phyloP scores from a whole-genome alignment of 192 early-diverging fungal genomes.

The Anaeromyces robustus region DNA sequence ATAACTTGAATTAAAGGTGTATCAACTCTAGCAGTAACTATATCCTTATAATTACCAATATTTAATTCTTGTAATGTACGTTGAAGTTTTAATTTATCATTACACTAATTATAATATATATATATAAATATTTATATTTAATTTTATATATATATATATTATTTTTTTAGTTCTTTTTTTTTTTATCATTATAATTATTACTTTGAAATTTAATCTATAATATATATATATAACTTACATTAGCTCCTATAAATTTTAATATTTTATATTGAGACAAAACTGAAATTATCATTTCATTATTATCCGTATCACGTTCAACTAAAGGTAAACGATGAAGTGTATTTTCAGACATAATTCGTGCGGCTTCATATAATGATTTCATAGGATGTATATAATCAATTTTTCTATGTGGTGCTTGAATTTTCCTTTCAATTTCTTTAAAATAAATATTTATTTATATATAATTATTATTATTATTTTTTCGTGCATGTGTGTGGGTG shows the following conservation, averaged over 20 bases:
- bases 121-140: no score
- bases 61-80: conserved; percentile 52
- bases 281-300: conserved; percentile 75
- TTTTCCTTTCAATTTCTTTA: conserved; percentile 42
- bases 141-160: no score
- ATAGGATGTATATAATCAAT: conserved; percentile 67
- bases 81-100: conserved; percentile 6
- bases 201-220: not conserved
- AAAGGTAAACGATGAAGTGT: conserved; percentile 78
- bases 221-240: conserved; percentile 24
- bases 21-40: conserved; percentile 62
- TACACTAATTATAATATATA: not conserved
- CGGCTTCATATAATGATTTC: conserved; percentile 72
- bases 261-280: conserved; percentile 81
- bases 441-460: conserved; percentile 4
- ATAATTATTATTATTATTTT: no score
- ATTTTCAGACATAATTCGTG: conserved; percentile 57
- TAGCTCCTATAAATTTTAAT: conserved; percentile 71
- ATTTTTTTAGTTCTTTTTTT: conserved; percentile 34
- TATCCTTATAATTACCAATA: conserved; percentile 73
- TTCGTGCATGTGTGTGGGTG: no score
- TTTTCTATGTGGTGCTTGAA: conserved; percentile 32
- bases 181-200: conserved; percentile 20
- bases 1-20: conserved; percentile 79
- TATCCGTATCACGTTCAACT: conserved; percentile 62